Evolutionary conservation across 169 alveolate genomes (phyloP).

Genomic region (Cryptosporidium ryanae): DNA sequence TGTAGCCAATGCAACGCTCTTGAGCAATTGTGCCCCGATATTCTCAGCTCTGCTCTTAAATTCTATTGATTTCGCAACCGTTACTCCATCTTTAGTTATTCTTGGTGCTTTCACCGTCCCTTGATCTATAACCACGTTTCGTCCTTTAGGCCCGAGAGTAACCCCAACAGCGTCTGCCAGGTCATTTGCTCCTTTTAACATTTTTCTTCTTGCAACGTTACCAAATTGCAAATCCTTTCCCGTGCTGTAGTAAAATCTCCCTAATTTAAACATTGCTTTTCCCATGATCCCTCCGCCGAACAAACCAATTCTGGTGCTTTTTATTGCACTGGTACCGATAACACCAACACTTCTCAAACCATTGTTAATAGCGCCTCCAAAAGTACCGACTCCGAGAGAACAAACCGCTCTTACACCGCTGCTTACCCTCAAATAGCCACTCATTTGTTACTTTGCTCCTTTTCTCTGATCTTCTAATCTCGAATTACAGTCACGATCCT

Average conservation of each 20-base stretch:
- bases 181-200: slow-evolving; percentile 80
- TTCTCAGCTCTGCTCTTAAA: slow-evolving; percentile 93
- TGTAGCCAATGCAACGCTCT: slow-evolving; percentile 97
- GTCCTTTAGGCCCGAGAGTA: slow-evolving; percentile 99
- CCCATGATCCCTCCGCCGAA: neutral
- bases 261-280: neutral
- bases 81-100: slow-evolving; percentile 99
- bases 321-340: neutral
- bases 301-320: too few species aligned
- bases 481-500: too few species aligned
- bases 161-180: slow-evolving; percentile 99
- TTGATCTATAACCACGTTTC: slow-evolving; percentile 97
- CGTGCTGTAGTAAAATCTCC: slow-evolving; percentile 7
- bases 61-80: slow-evolving; percentile 98
- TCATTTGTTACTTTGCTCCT: too few species aligned
- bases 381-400: too few species aligned
- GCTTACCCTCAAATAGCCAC: too few species aligned
- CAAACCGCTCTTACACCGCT: neutral
- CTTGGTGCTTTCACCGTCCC: slow-evolving; percentile 95
- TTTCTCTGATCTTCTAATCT: too few species aligned
- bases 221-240: slow-evolving; percentile 46
- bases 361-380: neutral
- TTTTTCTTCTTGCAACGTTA: slow-evolving; percentile 30
- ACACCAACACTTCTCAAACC: neutral
- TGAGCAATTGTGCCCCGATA: slow-evolving; percentile 97